Evolutionary conservation across 1,139 yeast genomes (phyloP).

Genomic region (Debaryomycetaceae sp.): DNA sequence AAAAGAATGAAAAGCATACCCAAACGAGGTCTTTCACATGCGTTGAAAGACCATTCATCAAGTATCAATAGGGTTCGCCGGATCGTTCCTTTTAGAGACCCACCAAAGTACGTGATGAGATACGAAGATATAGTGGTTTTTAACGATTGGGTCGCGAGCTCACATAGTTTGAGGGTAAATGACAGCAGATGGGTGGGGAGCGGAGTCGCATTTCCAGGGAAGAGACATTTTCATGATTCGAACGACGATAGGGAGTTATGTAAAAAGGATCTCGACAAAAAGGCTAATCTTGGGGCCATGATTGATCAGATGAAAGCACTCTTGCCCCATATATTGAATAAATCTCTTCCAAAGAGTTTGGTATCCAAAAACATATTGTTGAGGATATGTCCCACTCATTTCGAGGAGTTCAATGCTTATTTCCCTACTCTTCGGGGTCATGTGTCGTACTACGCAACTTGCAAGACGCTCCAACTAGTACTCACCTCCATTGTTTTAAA

Average conservation of each 20-base stretch:
- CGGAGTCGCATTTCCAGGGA: neutral
- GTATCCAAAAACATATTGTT: constrained; percentile 54
- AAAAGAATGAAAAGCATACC: neutral
- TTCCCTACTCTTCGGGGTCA: constrained; percentile 63
- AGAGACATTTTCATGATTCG: neutral
- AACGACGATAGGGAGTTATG: neutral
- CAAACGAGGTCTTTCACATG: neutral
- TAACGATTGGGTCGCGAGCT: neutral
- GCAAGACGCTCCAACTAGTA: constrained; percentile 52
- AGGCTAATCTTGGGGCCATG: constrained; percentile 61
- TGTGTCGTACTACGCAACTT: constrained; percentile 51
- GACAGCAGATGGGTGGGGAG: neutral
- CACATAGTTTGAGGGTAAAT: neutral
- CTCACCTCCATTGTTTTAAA: constrained; percentile 53
- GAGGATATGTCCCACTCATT: constrained; percentile 60
- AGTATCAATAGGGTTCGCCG: neutral
- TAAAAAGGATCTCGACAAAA: constrained; percentile 16
- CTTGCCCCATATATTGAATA: constrained; percentile 56
- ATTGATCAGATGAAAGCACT: constrained; percentile 47
- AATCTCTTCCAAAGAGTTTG: constrained; percentile 46
- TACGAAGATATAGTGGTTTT: neutral
- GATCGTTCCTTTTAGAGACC: neutral
- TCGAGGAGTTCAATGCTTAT: constrained; percentile 43
- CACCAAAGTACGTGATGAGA: neutral
- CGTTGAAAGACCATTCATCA: neutral